Evolutionary conservation across 169 alveolate genomes (phyloP).

Genomic region (Plasmodium ovale): DNA sequence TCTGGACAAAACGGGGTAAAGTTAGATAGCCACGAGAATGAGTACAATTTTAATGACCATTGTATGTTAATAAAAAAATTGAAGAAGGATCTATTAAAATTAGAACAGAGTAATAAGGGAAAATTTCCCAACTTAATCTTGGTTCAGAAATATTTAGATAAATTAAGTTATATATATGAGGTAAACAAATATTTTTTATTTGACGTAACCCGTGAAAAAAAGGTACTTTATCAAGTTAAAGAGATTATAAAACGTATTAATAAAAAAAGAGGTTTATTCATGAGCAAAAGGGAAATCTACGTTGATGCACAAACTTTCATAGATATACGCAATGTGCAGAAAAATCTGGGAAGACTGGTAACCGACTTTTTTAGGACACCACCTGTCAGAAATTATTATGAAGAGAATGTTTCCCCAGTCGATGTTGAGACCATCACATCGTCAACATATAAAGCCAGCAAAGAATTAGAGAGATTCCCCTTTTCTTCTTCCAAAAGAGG

Average conservation of each 20-base stretch:
- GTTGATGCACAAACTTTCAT: neutral
- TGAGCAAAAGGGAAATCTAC: neutral
- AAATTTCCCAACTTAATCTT: neutral
- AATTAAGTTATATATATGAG: constrained; percentile 29
- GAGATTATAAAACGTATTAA: neutral
- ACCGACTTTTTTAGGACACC: neutral
- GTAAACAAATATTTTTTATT: neutral
- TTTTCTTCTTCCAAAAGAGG: no score
- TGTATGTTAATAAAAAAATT: constrained; percentile 13
- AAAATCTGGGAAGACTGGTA: neutral
- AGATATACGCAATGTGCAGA: neutral
- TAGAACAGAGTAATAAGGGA: neutral
- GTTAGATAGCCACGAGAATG: neutral
- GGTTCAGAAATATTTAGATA: constrained; percentile 24
- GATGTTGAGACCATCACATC: no score
- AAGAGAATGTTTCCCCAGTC: no score
- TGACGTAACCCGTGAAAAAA: neutral
- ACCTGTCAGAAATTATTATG: no score
- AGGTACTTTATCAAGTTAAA: neutral
- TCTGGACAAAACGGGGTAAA: neutral
- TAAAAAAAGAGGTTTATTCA: neutral
- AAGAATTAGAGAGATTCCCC: no score
- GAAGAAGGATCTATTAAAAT: neutral
- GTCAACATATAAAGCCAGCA: no score
- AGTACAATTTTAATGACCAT: neutral